phyloP scores from a whole-genome alignment of 2,329 filamentous ascomycete species.

The Trichoderma pleuroti region DNA sequence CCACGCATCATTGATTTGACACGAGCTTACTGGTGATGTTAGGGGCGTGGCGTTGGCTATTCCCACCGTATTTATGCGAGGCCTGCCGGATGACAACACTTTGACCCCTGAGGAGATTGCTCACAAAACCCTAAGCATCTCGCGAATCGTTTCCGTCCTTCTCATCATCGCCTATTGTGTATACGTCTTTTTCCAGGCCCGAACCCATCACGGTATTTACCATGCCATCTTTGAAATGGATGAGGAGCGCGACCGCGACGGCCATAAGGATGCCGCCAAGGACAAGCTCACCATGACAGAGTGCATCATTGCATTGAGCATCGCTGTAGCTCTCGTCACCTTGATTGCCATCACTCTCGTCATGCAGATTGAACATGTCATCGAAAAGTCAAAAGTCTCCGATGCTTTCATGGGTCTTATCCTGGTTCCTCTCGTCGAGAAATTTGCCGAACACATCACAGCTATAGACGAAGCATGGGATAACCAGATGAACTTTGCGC shows the following conservation, averaged over 20 bases:
- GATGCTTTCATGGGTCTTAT: constrained; percentile 51
- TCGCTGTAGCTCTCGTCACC: constrained; percentile 58
- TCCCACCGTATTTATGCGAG: constrained; percentile 4
- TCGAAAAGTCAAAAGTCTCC: constrained; percentile 29
- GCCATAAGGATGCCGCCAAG: constrained; percentile 55
- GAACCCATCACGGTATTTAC: constrained; percentile 73
- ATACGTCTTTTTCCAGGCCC: constrained; percentile 70
- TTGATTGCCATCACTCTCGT: constrained; percentile 67
- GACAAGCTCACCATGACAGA: constrained; percentile 65
- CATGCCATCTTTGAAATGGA: constrained; percentile 69
- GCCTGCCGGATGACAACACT: constrained; percentile 29
- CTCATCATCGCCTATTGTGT: constrained; percentile 51
- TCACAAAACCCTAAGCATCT: constrained; percentile 59
- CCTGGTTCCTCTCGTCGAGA: constrained; percentile 65
- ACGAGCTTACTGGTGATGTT: not conserved
- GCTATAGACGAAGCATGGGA: constrained; percentile 66
- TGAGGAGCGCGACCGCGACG: constrained; percentile 63
- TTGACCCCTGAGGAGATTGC: constrained; percentile 41
- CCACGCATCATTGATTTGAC: not conserved
- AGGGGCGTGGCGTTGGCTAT: constrained; percentile 6
- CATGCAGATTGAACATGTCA: constrained; percentile 55
- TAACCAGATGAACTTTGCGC: constrained; percentile 59
- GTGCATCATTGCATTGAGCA: constrained; percentile 54
- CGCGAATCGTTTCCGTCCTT: constrained; percentile 61
- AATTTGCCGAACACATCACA: constrained; percentile 66